Conservation (phyloP, 176 grass and related monocot species). For the Tuctoria greenei region DNA sequence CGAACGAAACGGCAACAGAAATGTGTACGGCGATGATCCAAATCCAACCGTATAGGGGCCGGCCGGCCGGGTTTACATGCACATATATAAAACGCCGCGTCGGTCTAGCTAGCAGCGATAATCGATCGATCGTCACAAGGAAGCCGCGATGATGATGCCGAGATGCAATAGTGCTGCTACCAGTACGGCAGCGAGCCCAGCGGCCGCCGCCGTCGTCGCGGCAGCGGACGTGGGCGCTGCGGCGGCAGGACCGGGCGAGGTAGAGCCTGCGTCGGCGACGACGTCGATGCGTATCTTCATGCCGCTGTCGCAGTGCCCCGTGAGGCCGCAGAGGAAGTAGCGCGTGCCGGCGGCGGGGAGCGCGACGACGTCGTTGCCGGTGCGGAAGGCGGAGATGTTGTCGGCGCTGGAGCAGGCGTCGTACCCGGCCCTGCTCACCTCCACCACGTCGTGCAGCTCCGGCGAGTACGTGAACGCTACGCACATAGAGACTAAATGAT, state of each 20-base stretch:
- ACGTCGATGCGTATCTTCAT: conserved; percentile 70
- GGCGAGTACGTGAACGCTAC: conserved; percentile 57
- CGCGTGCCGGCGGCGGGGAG: conserved; percentile 46
- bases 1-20: too few relatives aligned
- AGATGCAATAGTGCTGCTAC: not conserved
- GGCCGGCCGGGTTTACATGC: too few relatives aligned
- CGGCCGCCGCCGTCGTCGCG: not conserved
- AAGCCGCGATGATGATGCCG: not conserved
- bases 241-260: not conserved
- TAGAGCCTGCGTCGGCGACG: not conserved
- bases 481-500: too few relatives aligned
- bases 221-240: not conserved
- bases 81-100: not conserved
- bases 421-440: conserved; percentile 55
- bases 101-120: too few relatives aligned
- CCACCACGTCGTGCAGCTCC: conserved; percentile 67
- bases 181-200: not conserved
- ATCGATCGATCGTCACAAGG: too few relatives aligned
- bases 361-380: conserved; percentile 59
- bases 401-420: conserved; percentile 47
- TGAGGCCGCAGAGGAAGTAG: conserved; percentile 82
- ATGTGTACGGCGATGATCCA: too few relatives aligned
- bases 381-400: conserved; percentile 44
- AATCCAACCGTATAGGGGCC: not conserved
- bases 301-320: conserved; percentile 58